Percentiles rank a stretch among this genome's conserved stretches.
Conservation (phyloP, 78 protist species). For the Emiliania huxleyi region DNA sequence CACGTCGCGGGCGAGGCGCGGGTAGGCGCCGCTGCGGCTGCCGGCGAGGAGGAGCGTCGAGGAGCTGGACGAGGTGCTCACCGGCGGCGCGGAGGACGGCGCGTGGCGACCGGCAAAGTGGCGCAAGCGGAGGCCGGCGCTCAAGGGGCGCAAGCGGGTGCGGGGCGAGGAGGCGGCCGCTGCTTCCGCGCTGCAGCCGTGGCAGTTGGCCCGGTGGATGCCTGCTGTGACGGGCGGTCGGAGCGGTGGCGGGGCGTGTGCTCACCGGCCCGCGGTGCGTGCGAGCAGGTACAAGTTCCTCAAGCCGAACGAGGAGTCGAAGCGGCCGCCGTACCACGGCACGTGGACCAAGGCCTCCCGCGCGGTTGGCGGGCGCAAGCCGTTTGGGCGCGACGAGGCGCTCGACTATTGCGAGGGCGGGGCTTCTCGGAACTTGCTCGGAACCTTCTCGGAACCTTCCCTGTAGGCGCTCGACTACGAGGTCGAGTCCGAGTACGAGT, state of each 20-base stretch:
- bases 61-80: too few relatives aligned
- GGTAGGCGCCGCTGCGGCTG: not conserved
- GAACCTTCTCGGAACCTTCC: too few relatives aligned
- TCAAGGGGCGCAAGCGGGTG: not conserved
- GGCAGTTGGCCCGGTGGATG: not conserved
- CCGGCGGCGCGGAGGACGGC: too few relatives aligned
- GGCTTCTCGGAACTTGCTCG: too few relatives aligned
- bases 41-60: too few relatives aligned
- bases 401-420: too few relatives aligned
- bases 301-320: not conserved
- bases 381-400: not conserved
- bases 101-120: too few relatives aligned
- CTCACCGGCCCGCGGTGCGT: too few relatives aligned
- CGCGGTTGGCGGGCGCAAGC: not conserved
- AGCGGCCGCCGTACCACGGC: not conserved
- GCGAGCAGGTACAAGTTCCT: not conserved
- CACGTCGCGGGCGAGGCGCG: not conserved
- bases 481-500: not conserved
- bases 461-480: not conserved
- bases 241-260: too few relatives aligned
- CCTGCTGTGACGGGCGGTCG: too few relatives aligned
- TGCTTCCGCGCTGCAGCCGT: not conserved
- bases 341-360: not conserved
- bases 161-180: not conserved
- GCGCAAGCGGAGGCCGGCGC: not conserved